Conservation (phyloP, 73 alveolate genomes). For the Paramecium tetraurelia region DNA sequence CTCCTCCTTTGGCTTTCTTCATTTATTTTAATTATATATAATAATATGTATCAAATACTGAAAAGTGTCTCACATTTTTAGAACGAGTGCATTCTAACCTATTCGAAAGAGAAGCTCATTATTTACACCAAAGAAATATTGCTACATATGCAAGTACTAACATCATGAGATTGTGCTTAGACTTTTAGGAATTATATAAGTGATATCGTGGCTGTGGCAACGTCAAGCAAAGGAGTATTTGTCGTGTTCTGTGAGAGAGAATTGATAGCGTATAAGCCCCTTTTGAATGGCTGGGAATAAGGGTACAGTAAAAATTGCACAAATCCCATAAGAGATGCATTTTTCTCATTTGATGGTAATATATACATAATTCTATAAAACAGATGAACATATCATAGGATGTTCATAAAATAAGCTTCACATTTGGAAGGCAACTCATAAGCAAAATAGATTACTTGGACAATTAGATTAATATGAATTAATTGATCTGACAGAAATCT, state of each 20-base stretch:
- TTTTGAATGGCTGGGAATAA: neutral
- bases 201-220: slow-evolving; percentile 16
- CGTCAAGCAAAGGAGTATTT: slow-evolving; percentile 40
- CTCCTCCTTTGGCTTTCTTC: neutral
- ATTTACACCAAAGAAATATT: slow-evolving; percentile 10
- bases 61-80: neutral
- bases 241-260: slow-evolving; percentile 27
- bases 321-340: slow-evolving; percentile 6
- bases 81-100: neutral
- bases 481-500: slow-evolving; percentile 2
- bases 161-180: neutral
- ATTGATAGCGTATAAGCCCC: neutral
- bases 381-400: neutral
- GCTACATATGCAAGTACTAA: neutral
- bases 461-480: neutral
- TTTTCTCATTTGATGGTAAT: neutral
- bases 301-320: neutral
- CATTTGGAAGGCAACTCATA: neutral
- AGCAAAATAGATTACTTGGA: neutral
- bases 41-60: neutral
- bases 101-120: slow-evolving; percentile 26
- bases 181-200: slow-evolving; percentile 5
- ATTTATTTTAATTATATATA: neutral
- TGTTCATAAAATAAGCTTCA: neutral
- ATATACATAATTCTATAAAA: neutral